Conservation (phyloP, 2,329 filamentous ascomycete species). For the Paraconiothyrium sp. region DNA sequence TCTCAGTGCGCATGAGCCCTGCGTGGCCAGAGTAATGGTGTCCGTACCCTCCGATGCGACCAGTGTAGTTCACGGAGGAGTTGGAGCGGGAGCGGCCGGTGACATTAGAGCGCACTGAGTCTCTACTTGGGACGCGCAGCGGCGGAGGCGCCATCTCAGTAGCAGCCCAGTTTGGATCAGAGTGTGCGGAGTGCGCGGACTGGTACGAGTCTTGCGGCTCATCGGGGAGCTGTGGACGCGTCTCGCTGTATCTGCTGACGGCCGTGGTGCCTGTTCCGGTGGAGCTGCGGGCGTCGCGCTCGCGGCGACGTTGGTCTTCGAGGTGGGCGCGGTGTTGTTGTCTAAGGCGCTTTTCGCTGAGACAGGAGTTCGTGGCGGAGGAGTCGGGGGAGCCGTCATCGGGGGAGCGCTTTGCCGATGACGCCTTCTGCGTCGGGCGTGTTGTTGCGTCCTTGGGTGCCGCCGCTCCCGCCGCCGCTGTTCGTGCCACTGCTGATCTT, state of each 20-base stretch:
- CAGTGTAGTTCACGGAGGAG: slow-evolving; percentile 20
- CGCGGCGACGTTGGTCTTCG: slow-evolving; percentile 1
- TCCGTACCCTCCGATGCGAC: slow-evolving; percentile 3
- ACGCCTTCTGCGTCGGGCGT: background rate
- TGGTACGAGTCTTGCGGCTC: background rate
- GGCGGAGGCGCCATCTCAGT: slow-evolving; percentile 16
- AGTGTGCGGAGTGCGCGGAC: slow-evolving; percentile 9
- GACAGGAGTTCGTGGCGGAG: background rate
- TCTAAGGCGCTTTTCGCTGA: slow-evolving; percentile 1
- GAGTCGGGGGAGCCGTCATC: background rate
- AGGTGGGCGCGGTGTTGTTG: slow-evolving; percentile 4
- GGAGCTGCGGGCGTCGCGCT: background rate
- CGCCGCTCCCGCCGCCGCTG: slow-evolving; percentile 27
- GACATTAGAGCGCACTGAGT: slow-evolving; percentile 12
- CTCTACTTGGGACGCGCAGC: slow-evolving; percentile 1
- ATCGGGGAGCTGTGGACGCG: background rate
- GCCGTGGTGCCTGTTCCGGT: slow-evolving; percentile 7
- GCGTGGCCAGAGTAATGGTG: background rate
- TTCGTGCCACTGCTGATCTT: background rate
- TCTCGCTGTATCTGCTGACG: background rate
- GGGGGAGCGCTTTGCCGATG: background rate
- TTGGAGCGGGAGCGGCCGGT: slow-evolving; percentile 4
- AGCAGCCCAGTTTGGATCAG: slow-evolving; percentile 16
- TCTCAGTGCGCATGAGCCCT: slow-evolving; percentile 18
- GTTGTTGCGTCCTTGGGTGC: slow-evolving; percentile 21